Base-by-base conservation (phyloP, 768 basidiomycete genomes). In the Phallus indusiatus region DNA sequence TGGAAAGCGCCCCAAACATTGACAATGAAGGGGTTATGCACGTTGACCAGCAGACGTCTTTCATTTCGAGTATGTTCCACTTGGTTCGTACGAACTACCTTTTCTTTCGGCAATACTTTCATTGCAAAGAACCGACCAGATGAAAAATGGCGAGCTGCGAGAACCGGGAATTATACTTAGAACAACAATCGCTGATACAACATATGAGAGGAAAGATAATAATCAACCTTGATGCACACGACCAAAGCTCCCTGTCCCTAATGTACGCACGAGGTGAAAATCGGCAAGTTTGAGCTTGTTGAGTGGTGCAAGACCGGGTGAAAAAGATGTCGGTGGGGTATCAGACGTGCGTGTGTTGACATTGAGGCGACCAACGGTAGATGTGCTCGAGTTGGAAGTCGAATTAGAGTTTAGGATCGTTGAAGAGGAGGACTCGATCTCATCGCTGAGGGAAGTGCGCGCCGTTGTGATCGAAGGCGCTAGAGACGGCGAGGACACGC, bases 51-150 rank as follows among this genome's bases (percentile, higher is more conserved):
- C 72, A 98, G 93, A 53, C 76, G 76, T 65, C 92, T 86, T 72
- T 99, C 96, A 65, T 90, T 94, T 70, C 94, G 96, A 48, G 96
- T 97, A 66, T 99, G 96, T 67, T 97, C 92, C 53, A 97, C 84
- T 70, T 99, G 96, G 74, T 97, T 96, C 72, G 91, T 82, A 64
- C 80, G 82, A 56, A 91, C 90, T 56, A 97, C 88, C 69, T 90
- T 88, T 62, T 94, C 92, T 70, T 97, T 97, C 74, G 81, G 87
- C 62, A 97, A 75, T 8, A 97, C 93, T 70, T 97, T 97, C 78
- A 95, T 84, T 53, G 94, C 94, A 69, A 95, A 97, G 71, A 90
- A 94, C 16, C 94, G 88, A n/a, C 89, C 79, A 69, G 95, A 96
- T 69, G 95, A 91, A 72, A 86, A 89, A 70, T 91, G 94, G 61